Conservation (phyloP, 495 filamentous ascomycete genomes). For the Astrothelium macrocarpum region DNA sequence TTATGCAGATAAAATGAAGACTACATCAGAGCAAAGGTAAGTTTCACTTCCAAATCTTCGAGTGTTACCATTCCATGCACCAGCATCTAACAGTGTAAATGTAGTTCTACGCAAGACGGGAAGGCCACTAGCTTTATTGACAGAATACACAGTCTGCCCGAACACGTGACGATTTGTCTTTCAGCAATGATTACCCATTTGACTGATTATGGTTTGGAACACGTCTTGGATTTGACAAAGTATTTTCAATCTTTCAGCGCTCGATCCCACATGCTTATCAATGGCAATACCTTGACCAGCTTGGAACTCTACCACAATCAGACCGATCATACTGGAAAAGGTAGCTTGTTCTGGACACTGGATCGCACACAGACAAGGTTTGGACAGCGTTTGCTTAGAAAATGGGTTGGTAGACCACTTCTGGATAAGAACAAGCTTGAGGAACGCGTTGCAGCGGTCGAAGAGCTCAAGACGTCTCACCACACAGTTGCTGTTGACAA, state of each 20-base stretch:
- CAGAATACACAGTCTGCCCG: constrained; percentile 74
- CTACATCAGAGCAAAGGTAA: constrained; percentile 3
- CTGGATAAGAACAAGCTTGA: constrained; percentile 69
- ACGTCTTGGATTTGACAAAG: constrained; percentile 93
- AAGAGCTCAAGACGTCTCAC: constrained; percentile 68
- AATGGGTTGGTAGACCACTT: constrained; percentile 91
- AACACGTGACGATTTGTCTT: constrained; percentile 81
- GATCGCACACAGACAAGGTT: constrained; percentile 89
- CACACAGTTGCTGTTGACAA: constrained; percentile 60
- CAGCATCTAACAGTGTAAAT: not conserved
- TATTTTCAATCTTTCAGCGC: constrained; percentile 97
- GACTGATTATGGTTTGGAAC: constrained; percentile 85
- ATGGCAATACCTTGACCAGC: constrained; percentile 88
- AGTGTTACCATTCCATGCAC: constrained; percentile 30
- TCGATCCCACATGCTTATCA: constrained; percentile 89
- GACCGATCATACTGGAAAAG: constrained; percentile 76
- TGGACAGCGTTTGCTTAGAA: constrained; percentile 76
- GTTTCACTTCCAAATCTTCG: not conserved
- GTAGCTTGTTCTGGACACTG: constrained; percentile 90
- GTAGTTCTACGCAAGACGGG: not conserved
- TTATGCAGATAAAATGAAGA: constrained; percentile 79
- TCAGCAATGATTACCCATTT: constrained; percentile 96
- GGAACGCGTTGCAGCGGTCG: constrained; percentile 76
- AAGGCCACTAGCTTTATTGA: constrained; percentile 58
- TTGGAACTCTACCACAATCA: constrained; percentile 94